Conservation (phyloP, 2,329 filamentous ascomycete genomes). For the Botrytis porri region DNA sequence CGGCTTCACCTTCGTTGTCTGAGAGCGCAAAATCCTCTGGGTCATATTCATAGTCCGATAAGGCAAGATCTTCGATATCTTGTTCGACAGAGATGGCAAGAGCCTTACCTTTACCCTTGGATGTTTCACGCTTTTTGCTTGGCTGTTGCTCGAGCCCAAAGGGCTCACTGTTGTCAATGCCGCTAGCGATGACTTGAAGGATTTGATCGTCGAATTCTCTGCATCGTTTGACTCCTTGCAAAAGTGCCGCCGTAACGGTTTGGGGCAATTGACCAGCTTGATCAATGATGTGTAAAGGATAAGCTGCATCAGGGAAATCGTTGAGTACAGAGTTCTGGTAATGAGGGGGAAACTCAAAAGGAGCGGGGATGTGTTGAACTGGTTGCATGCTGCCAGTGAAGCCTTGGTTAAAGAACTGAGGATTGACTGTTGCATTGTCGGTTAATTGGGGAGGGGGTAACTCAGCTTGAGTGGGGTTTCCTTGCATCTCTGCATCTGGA, state of each 20-base stretch:
- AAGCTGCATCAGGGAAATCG: conserved; percentile 22
- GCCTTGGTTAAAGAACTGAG: not conserved
- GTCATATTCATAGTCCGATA: not conserved
- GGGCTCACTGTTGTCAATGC: not conserved
- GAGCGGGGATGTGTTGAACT: not conserved
- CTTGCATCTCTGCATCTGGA: not conserved
- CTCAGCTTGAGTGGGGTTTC: conserved; percentile 9
- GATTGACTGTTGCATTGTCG: conserved; percentile 10
- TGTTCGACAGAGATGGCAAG: not conserved
- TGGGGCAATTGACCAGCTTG: conserved; percentile 6
- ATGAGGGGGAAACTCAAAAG: not conserved
- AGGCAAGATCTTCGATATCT: not conserved
- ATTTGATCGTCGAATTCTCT: conserved; percentile 6
- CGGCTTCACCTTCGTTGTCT: not conserved
- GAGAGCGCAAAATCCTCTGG: not conserved
- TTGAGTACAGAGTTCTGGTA: conserved; percentile 28
- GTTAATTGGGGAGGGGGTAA: not conserved
- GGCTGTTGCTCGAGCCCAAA: not conserved
- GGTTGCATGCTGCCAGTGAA: not conserved
- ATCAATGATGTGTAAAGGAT: conserved; percentile 30
- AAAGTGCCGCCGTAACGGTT: not conserved
- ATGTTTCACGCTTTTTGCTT: not conserved
- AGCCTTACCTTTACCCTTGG: not conserved
- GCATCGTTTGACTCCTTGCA: not conserved
- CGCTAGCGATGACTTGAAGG: not conserved